Evolutionary conservation across 169 alveolate species (phyloP), one percentile per base, ranked within the genome.

Genomic region (Theileria parva): DNA sequence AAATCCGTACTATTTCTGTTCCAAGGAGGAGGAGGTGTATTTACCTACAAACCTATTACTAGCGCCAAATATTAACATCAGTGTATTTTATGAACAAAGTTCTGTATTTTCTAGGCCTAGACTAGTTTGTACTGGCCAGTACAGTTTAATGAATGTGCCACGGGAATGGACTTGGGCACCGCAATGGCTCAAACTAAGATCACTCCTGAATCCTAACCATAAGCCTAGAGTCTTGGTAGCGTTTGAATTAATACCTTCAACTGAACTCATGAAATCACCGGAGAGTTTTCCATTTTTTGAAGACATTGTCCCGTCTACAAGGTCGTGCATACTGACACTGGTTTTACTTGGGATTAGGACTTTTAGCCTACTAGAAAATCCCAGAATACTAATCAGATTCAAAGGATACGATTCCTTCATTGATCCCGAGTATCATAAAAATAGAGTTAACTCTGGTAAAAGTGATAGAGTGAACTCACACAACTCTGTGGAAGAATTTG

Each of bases 121-220:
- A n/a, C 76, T 91, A 23, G 67, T 88, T 30, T 93, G 93, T 66
- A 79, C 73, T 71, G 89, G 86, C 79, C 85, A 87, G 17, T 93
- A 72, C 60, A 94, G 93, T 34, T 81, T 93, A 21, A 81, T 63
- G 77, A 90, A 95, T 74, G 94, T 95, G 61, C 97, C 97, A 6
- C 83, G 85, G 53, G 96, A 89, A 81, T 93, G 97, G 97, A 88
- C 86, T 57, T 79, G 92, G 67, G 95, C 96, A 9, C 97, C 97
- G 15, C 90, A 85, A 25, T 95, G 97, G 97, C 85, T 93, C 28
- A 80, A 65, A 37, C 88, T 94, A 25, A 93, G 88, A 68, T 92
- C 96, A 27, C 87, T 92, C 13, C 87, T 86, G 55, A 89, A 92
- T 78, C 89, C 91, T 13, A 87, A 89, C 55, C 92, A 94, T 70